These are phyloP conservation scores for Fusarium aywerte DNA, from an alignment of 2,329 filamentous ascomycete species.

Conservation along the genomic window DNA sequence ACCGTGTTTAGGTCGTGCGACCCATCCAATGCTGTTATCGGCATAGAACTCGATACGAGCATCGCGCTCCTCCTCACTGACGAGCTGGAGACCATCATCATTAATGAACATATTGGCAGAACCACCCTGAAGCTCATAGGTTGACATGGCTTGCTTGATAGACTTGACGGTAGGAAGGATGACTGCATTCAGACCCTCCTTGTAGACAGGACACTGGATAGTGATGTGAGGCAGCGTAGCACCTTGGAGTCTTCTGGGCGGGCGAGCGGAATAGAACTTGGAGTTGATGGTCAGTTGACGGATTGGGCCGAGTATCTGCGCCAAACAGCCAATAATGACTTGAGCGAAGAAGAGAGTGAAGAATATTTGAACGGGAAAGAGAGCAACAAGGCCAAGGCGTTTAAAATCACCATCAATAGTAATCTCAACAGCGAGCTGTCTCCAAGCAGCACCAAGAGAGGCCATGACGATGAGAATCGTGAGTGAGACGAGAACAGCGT, in stretches of 20 bases:
- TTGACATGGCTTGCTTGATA: constrained; percentile 80
- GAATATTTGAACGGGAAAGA: constrained; percentile 79
- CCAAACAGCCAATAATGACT: constrained; percentile 79
- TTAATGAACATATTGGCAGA: constrained; percentile 82
- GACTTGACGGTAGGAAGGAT: constrained; percentile 82
- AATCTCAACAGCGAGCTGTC: constrained; percentile 75
- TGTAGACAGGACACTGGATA: constrained; percentile 89
- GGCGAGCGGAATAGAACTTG: constrained; percentile 82
- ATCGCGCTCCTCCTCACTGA: constrained; percentile 69
- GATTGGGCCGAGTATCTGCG: constrained; percentile 80
- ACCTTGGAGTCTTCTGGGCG: constrained; percentile 69
- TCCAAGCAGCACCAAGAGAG: constrained; percentile 75
- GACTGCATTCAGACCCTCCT: constrained; percentile 80
- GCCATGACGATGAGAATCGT: constrained; percentile 73
- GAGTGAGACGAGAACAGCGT: constrained; percentile 73
- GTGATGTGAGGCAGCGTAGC: constrained; percentile 75
- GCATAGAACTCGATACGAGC: constrained; percentile 75
- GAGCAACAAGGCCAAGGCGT: constrained; percentile 71
- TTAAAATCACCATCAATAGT: constrained; percentile 70
- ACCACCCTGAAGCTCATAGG: constrained; percentile 81
- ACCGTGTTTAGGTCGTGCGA: constrained; percentile 71
- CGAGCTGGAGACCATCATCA: constrained; percentile 77
- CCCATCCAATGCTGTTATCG: constrained; percentile 76
- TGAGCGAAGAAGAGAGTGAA: constrained; percentile 86
- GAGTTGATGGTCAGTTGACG: constrained; percentile 79